Base-by-base conservation (phyloP, 2,329 filamentous ascomycete genomes). In the Aquanectria penicillioides region DNA sequence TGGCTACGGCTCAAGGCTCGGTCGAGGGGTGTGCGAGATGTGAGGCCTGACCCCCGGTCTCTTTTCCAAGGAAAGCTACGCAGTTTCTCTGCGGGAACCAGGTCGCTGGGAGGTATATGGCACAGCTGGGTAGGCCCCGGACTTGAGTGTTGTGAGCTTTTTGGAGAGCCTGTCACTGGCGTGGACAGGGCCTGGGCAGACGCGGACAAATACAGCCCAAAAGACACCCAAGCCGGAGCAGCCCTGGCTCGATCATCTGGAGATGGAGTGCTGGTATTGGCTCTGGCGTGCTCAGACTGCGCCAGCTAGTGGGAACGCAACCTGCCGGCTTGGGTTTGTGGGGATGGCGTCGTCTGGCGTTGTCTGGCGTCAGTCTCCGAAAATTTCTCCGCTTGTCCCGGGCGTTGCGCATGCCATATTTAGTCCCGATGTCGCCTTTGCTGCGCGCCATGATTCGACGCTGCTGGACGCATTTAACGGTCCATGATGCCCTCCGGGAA, bases 361-460 rank as follows among this genome's bases (percentile, higher is more conserved):
- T 22, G 31, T 28, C 53, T 62, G 62, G 52, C 44, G 36, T 60
- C 47, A 22, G 57, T 49, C 60, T 73, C 71, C 71, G 71, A 73
- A 56, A 73, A 65, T 70, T 73, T 73, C 69, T 73, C 71, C 71
- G 68, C 52, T 6, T 50, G 47, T 26, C 47, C 52, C 44, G 37
- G 33, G 26, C 43, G 26, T 8, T 47, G 15, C 41, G 52, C 64
- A 66, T 70, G 66, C 23, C 62, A 73, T 71, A 47, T 26, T 44
- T 65, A 60, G 67, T 49, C 62, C 46, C 55, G 64, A 73, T 69
- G 69, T 71, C 57, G 76, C 74, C 65, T 71, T 75, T 46, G 57
- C 50, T 38, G 46, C 49, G 64, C 40, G 15, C 13, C 50, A 40
- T 70, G 68, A 70, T 70, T 70, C 61, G 68, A 64, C 48, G 28